phyloP scores from a whole-genome alignment of 116 monocot genomes.

The Zostera marina region DNA sequence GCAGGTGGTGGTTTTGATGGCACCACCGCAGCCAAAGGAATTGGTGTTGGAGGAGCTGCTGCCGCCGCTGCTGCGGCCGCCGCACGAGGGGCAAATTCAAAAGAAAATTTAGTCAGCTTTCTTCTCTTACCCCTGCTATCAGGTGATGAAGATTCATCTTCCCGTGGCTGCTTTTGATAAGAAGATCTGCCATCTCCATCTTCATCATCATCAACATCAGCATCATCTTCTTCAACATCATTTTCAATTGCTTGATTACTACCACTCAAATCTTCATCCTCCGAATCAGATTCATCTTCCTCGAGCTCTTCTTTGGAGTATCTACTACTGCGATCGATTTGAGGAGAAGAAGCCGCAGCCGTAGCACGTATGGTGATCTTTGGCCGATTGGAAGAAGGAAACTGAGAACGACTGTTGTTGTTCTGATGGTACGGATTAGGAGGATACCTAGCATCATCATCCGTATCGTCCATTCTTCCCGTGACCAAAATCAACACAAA shows the following conservation, averaged over 20 bases:
- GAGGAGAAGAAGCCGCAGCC: constrained; percentile 8
- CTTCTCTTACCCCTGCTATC: constrained; percentile 56
- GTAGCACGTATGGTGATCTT: constrained; percentile 6
- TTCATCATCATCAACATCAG: constrained; percentile 12
- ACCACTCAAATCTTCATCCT: constrained; percentile 5
- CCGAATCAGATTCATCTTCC: constrained; percentile 3
- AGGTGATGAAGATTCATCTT: constrained; percentile 5
- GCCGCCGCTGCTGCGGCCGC: not conserved
- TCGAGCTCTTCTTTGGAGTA: not conserved
- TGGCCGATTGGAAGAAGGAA: constrained; percentile 12
- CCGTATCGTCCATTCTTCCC: constrained; percentile 41
- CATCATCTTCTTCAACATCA: constrained; percentile 7
- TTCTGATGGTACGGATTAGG: constrained; percentile 14
- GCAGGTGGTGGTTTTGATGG: constrained; percentile 3
- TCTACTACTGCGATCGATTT: not conserved
- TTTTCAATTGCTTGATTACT: not conserved
- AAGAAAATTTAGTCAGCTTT: constrained; percentile 40
- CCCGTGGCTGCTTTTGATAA: not conserved
- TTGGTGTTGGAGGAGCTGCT: not conserved
- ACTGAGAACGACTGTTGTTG: constrained; percentile 5
- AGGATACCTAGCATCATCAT: constrained; percentile 52
- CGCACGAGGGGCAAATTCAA: constrained; percentile 61
- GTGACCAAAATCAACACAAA: not conserved
- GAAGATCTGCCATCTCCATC: constrained; percentile 12
- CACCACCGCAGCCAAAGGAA: constrained; percentile 1